Base-by-base conservation (phyloP, 2,329 filamentous ascomycete genomes). In the Aspergillus awamori region DNA sequence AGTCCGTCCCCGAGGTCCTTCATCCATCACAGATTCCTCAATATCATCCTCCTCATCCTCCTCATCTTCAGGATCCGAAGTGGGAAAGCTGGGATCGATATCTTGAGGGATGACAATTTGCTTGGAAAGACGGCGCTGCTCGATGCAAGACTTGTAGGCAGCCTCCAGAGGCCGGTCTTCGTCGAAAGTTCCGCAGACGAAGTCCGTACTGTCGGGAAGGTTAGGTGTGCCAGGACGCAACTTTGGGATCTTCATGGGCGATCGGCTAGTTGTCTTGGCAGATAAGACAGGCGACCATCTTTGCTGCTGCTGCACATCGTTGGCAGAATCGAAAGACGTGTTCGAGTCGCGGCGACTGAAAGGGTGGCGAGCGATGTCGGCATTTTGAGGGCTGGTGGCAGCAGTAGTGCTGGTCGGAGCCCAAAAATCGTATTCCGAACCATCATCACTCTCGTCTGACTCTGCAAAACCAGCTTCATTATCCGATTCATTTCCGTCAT, bases 101-200 rank as follows among this genome's bases (percentile, higher is more conserved):
- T 98, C 95, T 73, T 98, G 95, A n/a, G 95, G 94, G 30, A 94
- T 92, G 30, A 87, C 75, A 64, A 90, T 88, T 63, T 93, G 89
- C 79, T 93, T 97, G 67, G 89, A 88, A 51, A 89, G 89, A 69
- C 93, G 89, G 67, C 91, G 89, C 58, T 91, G 88, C 70, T 93
- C 90, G 60, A 96, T 84, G 69, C 90, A 92, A 2, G 91, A 91
- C 59, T 96, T 85, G 75, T 97, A 99, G 0, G 92, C 94, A 67
- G 93, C 92, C 74, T 99, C 95, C n/a, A 98, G 80, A 2, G 93
- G 92, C 48, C 92, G 88, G 72, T 99, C 95, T 77, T 99, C 95
- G 67, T 99, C 95, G 20, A 99, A 83, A 1, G 95, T 99, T 61
- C 95, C 95, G 72, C 95, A 98, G n/a, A 99, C 95, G 67, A 99